Evolutionary conservation across 2,329 filamentous ascomycete species (phyloP).

Genomic region (Diplodia mutila): DNA sequence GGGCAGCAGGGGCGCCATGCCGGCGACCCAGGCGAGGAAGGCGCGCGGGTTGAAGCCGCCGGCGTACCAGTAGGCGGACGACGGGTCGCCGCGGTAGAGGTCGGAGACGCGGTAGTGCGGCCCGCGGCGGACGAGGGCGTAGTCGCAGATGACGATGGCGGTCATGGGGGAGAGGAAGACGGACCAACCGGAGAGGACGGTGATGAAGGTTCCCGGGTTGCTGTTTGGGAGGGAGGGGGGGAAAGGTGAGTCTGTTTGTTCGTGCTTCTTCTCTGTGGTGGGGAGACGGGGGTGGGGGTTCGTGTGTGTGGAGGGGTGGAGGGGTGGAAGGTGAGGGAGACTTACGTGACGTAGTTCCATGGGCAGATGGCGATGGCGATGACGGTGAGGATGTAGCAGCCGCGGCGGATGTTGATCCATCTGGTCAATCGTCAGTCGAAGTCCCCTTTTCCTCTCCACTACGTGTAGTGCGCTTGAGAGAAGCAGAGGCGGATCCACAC

Average conservation of each 20-base stretch:
- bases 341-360: conserved; percentile 29
- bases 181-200: conserved; percentile 34
- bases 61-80: conserved; percentile 34
- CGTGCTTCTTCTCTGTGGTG: neutral
- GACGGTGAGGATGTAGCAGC: conserved; percentile 33
- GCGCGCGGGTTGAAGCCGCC: conserved; percentile 33
- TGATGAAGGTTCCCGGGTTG: conserved; percentile 26
- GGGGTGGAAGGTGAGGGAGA: neutral
- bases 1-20: conserved; percentile 31
- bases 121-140: conserved; percentile 32
- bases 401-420: conserved; percentile 30
- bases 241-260: neutral
- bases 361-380: conserved; percentile 33
- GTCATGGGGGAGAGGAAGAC: conserved; percentile 35
- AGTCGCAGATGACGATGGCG: conserved; percentile 34
- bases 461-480: neutral
- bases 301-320: neutral
- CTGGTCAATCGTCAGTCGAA: neutral
- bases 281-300: too few species aligned
- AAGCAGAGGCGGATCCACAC: neutral
- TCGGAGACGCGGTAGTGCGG: conserved; percentile 33
- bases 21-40: conserved; percentile 33
- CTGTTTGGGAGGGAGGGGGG: neutral
- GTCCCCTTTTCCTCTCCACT: neutral
- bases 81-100: conserved; percentile 29